These are phyloP conservation scores for Quercus rubra DNA, from an alignment of 306 rosid species.

Conservation along the genomic window DNA sequence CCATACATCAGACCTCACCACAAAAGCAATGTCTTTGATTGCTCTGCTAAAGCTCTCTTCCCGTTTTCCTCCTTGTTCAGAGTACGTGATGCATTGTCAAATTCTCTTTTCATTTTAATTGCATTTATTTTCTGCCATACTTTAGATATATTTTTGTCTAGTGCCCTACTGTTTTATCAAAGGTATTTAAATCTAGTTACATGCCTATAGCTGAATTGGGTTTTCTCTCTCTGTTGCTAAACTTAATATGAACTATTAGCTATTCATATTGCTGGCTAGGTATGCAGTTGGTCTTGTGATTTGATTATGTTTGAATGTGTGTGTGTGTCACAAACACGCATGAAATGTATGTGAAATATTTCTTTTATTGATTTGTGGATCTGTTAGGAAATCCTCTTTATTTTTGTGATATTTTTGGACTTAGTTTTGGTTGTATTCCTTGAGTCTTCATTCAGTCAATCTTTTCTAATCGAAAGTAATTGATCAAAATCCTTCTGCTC, in stretches of 20 bases:
- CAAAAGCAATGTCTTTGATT: constrained; percentile 88
- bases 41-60: constrained; percentile 92
- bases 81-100: constrained; percentile 45
- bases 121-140: constrained; percentile 2
- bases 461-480: not conserved
- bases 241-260: not conserved
- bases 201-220: not conserved
- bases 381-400: not conserved
- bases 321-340: too few species aligned
- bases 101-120: constrained; percentile 7
- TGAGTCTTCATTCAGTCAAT: not conserved
- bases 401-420: not conserved
- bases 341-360: not conserved
- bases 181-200: constrained; percentile 12
- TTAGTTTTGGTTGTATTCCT: not conserved
- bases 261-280: not conserved
- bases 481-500: not conserved
- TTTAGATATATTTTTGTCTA: constrained; percentile 13
- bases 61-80: constrained; percentile 93
- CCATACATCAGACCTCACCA: constrained; percentile 70
- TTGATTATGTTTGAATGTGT: not conserved
- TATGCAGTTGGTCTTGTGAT: not conserved
- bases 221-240: not conserved
- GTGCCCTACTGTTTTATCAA: constrained; percentile 11
- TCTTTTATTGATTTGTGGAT: not conserved